Conservation (phyloP, 1,284 basidiomycete genomes). For the Porogramme epimiltina region DNA sequence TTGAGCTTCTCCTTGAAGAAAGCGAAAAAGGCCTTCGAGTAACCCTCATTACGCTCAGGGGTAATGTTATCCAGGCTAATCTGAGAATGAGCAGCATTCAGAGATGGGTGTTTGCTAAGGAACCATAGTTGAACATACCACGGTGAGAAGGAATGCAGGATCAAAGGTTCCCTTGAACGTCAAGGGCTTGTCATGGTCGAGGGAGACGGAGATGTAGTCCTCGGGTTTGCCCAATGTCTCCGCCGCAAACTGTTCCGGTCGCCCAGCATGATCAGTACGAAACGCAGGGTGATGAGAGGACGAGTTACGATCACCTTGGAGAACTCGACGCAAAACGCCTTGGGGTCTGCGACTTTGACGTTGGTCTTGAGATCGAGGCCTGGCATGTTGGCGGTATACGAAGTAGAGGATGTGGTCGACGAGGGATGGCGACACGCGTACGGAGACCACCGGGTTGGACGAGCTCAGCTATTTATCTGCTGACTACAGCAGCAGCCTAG, state of each 20-base stretch:
- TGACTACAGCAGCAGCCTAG: too few relatives aligned
- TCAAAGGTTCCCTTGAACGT: conserved; percentile 63
- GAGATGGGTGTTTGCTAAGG: neutral
- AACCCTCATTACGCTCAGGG: conserved; percentile 47
- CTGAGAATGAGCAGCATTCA: conserved; percentile 35
- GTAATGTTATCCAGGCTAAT: conserved; percentile 57
- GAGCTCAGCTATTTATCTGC: conserved; percentile 2
- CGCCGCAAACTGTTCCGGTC: conserved; percentile 52
- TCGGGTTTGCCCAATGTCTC: conserved; percentile 56
- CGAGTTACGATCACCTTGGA: conserved; percentile 48
- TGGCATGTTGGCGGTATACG: conserved; percentile 53
- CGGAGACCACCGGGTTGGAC: neutral
- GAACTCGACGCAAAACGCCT: conserved; percentile 58
- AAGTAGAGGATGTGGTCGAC: neutral
- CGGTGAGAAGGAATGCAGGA: conserved; percentile 56
- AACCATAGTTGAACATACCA: conserved; percentile 42
- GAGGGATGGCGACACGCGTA: too few relatives aligned
- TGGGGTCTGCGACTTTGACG: conserved; percentile 52
- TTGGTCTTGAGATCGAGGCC: conserved; percentile 59
- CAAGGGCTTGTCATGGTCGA: conserved; percentile 57
- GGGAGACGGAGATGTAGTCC: conserved; percentile 49
- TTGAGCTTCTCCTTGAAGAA: conserved; percentile 57
- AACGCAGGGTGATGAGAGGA: neutral
- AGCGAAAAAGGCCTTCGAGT: conserved; percentile 55
- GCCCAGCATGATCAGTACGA: neutral